phyloP scores from a whole-genome alignment of 495 filamentous ascomycete species.

The Talaromyces liani region DNA sequence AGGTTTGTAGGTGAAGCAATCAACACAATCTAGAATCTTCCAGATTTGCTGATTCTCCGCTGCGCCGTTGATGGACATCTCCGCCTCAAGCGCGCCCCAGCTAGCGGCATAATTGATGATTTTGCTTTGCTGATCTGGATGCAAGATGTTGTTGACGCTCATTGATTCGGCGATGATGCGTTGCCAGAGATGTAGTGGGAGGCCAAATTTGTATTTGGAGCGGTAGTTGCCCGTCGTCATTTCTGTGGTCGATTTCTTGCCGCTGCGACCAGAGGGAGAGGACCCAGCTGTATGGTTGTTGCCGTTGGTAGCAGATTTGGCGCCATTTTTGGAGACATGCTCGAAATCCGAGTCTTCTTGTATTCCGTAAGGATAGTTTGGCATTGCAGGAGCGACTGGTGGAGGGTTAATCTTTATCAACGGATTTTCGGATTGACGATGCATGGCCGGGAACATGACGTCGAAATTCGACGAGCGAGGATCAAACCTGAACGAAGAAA shows the following conservation, averaged over 20 bases:
- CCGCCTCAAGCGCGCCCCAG: conserved; percentile 18
- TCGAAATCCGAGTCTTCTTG: background rate
- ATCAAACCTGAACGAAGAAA: conserved; percentile 1
- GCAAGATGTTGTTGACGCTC: conserved; percentile 25
- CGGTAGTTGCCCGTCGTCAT: conserved; percentile 3
- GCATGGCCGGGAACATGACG: conserved; percentile 4
- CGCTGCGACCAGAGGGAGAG: background rate
- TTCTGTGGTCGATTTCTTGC: background rate
- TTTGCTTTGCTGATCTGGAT: conserved; percentile 22
- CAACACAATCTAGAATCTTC: conserved; percentile 23
- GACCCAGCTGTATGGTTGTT: background rate
- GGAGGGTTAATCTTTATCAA: background rate
- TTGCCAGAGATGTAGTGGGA: conserved; percentile 25
- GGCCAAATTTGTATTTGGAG: conserved; percentile 13
- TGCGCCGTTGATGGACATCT: conserved; percentile 19
- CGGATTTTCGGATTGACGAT: background rate
- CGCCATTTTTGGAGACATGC: background rate
- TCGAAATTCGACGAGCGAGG: background rate
- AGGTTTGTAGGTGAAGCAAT: conserved; percentile 23
- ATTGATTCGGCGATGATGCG: conserved; percentile 25
- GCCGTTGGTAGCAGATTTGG: background rate
- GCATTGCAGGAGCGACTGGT: background rate
- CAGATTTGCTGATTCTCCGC: conserved; percentile 26
- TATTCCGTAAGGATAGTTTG: background rate
- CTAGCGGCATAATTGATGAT: conserved; percentile 22